Percentiles rank a stretch among this genome's conserved stretches.
phyloP scores from a whole-genome alignment of 768 basidiomycete genomes.

The Porphyrellus cyaneotinctus region DNA sequence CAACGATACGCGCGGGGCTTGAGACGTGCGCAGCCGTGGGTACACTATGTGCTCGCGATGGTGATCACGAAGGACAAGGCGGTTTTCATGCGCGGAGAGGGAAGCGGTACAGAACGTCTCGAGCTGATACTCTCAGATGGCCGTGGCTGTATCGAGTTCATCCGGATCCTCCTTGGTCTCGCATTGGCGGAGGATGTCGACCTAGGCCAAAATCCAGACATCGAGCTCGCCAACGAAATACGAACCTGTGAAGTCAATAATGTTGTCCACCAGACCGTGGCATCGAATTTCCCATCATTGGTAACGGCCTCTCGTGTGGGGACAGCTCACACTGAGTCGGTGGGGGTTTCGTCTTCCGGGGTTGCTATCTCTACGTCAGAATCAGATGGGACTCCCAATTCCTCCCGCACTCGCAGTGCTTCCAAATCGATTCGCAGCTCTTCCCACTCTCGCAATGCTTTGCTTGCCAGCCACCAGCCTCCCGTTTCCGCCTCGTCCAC shows the following conservation, averaged over 20 bases:
- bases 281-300: not conserved
- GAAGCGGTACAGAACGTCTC: slow-evolving; percentile 9
- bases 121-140: slow-evolving; percentile 1
- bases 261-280: no score
- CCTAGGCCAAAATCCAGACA: not conserved
- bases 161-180: not conserved
- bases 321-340: not conserved
- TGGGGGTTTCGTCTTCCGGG: not conserved
- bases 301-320: not conserved
- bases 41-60: not conserved
- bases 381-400: not conserved
- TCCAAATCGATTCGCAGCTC: not conserved
- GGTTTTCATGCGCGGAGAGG: no score
- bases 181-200: not conserved
- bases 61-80: not conserved
- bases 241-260: not conserved
- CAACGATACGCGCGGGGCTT: slow-evolving; percentile 2
- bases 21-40: not conserved
- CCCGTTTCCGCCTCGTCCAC: not conserved
- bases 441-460: not conserved
- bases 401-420: not conserved
- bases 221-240: not conserved
- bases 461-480: not conserved
- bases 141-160: no score
- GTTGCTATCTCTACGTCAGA: not conserved